Evolutionary conservation across 2,329 filamentous ascomycete genomes (phyloP), one percentile per base, ranked within the genome.

Genomic region (Cladosporium sp.): DNA sequence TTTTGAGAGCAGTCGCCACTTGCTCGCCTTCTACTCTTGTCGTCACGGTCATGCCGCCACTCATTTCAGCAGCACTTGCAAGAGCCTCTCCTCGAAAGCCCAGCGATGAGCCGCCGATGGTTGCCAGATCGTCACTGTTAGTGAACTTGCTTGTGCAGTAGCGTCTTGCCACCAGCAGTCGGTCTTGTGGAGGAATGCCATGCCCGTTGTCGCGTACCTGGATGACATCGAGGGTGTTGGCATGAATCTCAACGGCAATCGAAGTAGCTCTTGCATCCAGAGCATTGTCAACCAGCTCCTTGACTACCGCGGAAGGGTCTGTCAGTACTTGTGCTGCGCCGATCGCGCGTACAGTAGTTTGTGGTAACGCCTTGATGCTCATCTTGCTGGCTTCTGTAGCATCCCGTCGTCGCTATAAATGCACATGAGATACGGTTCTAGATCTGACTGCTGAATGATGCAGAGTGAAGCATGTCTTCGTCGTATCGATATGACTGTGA

Each of bases 61-160:
- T 84, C 59, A 90, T 69, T 42, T 82, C 78, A 60, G 84, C 86
- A 60, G 81, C 80, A 70, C 84, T 86, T 39, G 88, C 87, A 60
- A 93, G 75, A 15, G 88, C 88, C 67, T 90, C 84, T 19, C 89
- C 89, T 37, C 89, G 83, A 67, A 92, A 93, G 1, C 89, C 89
- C n/a, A 92, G 79, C 34, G 81, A 86, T 43, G 75, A 77, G 1
- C 82, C 80, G 7, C 82, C 84, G 19, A 86, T 74, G 1, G 67
- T 70, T 52, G 74, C 77, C 38, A 92, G 74, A 51, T 92, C 87
- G 0, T 84, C 78, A 59, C 88, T 83, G n/a, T 75, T 76, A 51
- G 75, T 76, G 43, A 92, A 79, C 73, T 92, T 93, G 77, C 88
- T 92, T 1, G 89, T 92, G 66, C 88, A 83, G 30, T 86, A 83